phyloP scores from a whole-genome alignment of 768 basidiomycete genomes.

The Xanthoconium stramineum region DNA sequence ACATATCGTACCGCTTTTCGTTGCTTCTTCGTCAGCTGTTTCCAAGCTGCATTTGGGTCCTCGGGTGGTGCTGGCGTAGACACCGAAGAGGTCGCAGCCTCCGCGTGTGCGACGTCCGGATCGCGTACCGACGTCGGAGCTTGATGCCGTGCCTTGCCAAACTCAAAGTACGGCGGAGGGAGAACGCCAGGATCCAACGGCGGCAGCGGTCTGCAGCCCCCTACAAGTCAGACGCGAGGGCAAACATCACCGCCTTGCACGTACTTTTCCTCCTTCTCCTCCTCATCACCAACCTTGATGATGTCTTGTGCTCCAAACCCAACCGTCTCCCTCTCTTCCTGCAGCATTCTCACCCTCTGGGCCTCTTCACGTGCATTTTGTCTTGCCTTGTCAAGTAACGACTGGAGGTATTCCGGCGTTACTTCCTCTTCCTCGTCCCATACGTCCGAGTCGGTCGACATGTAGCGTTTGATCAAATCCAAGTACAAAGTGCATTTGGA shows the following conservation, averaged over 20 bases:
- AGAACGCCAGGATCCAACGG: conserved; percentile 62
- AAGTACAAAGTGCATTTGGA: background rate
- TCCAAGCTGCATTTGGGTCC: conserved; percentile 61
- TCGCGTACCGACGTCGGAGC: conserved; percentile 52
- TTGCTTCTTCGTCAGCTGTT: conserved; percentile 68
- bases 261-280: conserved; percentile 19
- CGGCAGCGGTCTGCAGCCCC: conserved; percentile 51
- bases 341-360: conserved; percentile 19
- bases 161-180: conserved; percentile 61
- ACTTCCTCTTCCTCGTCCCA: conserved; percentile 39
- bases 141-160: conserved; percentile 42
- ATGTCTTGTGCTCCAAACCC: conserved; percentile 50
- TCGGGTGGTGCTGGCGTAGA: conserved; percentile 58
- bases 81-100: conserved; percentile 47
- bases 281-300: conserved; percentile 43
- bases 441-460: background rate
- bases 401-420: conserved; percentile 59
- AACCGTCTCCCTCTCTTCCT: conserved; percentile 21
- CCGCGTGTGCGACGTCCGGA: conserved; percentile 54
- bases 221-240: background rate
- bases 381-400: conserved; percentile 60
- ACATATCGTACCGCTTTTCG: conserved; percentile 58
- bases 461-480: background rate
- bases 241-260: conserved; percentile 27
- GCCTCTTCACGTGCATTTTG: conserved; percentile 42